These are phyloP conservation scores for Venturia aucupariae DNA, from an alignment of 2,329 filamentous ascomycete genomes.

Conservation along the genomic window DNA sequence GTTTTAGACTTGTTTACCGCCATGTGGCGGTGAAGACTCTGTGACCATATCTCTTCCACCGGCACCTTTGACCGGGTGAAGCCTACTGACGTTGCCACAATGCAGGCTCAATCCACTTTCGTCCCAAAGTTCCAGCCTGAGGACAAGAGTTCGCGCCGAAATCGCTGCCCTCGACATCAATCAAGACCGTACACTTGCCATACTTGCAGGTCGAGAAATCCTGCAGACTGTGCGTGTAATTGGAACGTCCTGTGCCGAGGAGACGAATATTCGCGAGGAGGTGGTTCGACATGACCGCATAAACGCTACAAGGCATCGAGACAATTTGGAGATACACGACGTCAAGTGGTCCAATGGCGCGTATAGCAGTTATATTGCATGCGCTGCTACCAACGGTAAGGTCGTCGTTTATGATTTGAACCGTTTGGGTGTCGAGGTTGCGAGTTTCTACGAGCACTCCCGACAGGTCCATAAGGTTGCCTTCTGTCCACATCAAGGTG, in stretches of 20 bases:
- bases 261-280: conserved; percentile 53
- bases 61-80: neutral
- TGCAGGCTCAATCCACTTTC: conserved; percentile 11
- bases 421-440: conserved; percentile 50
- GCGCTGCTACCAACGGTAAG: conserved; percentile 55
- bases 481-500: conserved; percentile 53
- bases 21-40: conserved; percentile 12
- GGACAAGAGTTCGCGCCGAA: conserved; percentile 47
- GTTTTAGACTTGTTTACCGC: conserved; percentile 7
- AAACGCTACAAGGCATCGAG: conserved; percentile 43
- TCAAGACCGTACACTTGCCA: conserved; percentile 51
- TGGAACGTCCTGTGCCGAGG: conserved; percentile 48
- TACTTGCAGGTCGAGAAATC: conserved; percentile 56
- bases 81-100: conserved; percentile 9
- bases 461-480: conserved; percentile 58
- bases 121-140: conserved; percentile 50
- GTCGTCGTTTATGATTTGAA: conserved; percentile 57
- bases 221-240: conserved; percentile 55
- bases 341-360: conserved; percentile 59
- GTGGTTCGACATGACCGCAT: conserved; percentile 50
- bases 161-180: conserved; percentile 57
- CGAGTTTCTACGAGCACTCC: conserved; percentile 53
- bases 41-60: neutral
- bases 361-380: conserved; percentile 52
- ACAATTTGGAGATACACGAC: conserved; percentile 54